Evolutionary conservation across 345 rosid genomes (phyloP), one percentile per base, ranked within the genome.

Genomic region (Citrus inodora): DNA sequence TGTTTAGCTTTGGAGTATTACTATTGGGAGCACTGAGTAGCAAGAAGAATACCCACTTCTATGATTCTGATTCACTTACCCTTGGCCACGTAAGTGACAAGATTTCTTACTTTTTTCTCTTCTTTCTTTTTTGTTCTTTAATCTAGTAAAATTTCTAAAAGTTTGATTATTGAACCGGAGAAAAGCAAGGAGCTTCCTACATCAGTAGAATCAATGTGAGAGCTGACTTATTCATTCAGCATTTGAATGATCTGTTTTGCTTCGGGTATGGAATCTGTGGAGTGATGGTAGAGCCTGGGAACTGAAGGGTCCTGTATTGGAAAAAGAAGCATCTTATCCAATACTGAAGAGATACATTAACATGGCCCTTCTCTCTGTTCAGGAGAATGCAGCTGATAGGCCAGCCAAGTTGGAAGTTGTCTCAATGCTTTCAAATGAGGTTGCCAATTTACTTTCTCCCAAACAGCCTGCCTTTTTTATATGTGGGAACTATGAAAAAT

Each of bases 351-450:
- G 78, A 24, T 58, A 67, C 68, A 46, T 67, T 13, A 33, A 74
- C 35, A 33, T 79, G n/a, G 68, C 46, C 10, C 78, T 79, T 58
- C 63, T 79, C 5, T 73, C 73, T 38, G 78, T 78, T 58, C 82
- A 80, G 37, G 84, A 81, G 62, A 46, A 0, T 1, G 82, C 86
- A n/a, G 65, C 53, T 1, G 80, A 83, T 16, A 80, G 86, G 32
- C 84, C 83, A 13, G 67, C 70, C n/a, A 83, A 77, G 86, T 62
- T 59, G 3, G 70, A 74, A 11, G 76, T 80, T 1, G 78, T 74
- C 38, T 38, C 60, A 2, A 83, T 83, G 83, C 79, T 83, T 7
- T 69, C 21, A 9, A 80, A 80, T 73, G 79, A 73, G 28, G 61
- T 14, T 2, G 14, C 48, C 46, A 42, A 42, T 42, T 42, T 42